Percentiles rank a stretch among this genome's conserved stretches.
These are phyloP conservation scores for Trichophyton rubrum DNA, from an alignment of 2,329 filamentous ascomycete genomes.

Conservation along the genomic window DNA sequence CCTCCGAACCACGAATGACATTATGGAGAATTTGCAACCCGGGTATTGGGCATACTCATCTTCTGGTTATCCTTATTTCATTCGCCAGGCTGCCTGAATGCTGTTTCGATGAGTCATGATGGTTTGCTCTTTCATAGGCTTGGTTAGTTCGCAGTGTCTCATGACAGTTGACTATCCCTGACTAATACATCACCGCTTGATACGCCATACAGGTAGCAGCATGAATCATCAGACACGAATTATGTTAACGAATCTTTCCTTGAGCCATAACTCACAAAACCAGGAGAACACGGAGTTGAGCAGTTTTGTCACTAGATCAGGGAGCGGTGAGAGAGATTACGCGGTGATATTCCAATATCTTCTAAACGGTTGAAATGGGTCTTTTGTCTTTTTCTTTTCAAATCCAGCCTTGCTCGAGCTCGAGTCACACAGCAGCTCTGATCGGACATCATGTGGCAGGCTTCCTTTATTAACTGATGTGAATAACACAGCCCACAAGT, in stretches of 20 bases:
- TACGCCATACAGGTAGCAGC: background rate
- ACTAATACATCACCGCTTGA: background rate
- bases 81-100: conserved; percentile 6
- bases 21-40: conserved; percentile 20
- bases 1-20: conserved; percentile 21
- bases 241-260: background rate
- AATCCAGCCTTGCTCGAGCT: background rate
- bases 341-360: background rate
- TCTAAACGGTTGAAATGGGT: background rate
- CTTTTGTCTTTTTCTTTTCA: background rate
- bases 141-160: background rate
- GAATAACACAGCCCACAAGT: background rate
- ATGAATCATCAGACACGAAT: background rate
- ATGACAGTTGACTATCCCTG: background rate
- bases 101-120: background rate
- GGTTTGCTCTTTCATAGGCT: background rate
- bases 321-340: background rate
- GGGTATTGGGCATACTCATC: conserved; percentile 18
- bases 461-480: background rate
- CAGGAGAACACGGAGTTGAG: background rate
- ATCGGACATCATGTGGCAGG: background rate
- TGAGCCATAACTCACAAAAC: background rate
- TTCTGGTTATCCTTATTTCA: conserved; percentile 10
- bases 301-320: background rate
- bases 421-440: background rate